phyloP scores from a whole-genome alignment of 2,329 filamentous ascomycete genomes.

The Chrysoporthe deuterocubensis region DNA sequence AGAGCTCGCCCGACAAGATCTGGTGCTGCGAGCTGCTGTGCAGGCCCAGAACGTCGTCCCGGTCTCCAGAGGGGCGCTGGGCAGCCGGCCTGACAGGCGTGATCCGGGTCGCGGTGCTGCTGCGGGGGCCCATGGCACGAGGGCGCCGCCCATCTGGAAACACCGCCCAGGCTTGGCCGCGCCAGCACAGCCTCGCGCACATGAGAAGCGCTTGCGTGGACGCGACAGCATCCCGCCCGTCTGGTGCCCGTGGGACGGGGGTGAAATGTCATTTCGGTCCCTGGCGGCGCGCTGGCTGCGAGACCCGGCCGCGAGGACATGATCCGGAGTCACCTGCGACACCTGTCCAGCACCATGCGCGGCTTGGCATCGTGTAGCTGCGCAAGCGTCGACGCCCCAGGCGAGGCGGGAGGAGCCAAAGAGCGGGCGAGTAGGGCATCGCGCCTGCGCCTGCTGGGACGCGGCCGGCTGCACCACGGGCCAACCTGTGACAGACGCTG shows the following conservation, averaged over 20 bases:
- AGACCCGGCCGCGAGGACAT: neutral
- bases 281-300: neutral
- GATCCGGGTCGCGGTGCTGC: neutral
- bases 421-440: neutral
- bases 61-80: neutral
- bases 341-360: too few relatives aligned
- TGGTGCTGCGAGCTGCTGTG: neutral
- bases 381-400: neutral
- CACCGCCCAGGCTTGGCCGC: neutral
- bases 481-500: neutral
- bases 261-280: neutral
- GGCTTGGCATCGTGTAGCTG: neutral
- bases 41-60: neutral
- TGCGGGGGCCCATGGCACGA: neutral
- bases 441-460: neutral
- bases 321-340: neutral
- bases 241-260: neutral
- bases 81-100: neutral
- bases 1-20: neutral
- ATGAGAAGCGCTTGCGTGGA: neutral
- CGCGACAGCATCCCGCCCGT: neutral
- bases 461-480: constrained; percentile 1
- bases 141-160: neutral
- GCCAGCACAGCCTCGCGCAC: neutral
- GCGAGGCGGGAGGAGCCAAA: neutral